phyloP scores from a whole-genome alignment of 1,284 basidiomycete species.

The Trichosporon sp. region DNA sequence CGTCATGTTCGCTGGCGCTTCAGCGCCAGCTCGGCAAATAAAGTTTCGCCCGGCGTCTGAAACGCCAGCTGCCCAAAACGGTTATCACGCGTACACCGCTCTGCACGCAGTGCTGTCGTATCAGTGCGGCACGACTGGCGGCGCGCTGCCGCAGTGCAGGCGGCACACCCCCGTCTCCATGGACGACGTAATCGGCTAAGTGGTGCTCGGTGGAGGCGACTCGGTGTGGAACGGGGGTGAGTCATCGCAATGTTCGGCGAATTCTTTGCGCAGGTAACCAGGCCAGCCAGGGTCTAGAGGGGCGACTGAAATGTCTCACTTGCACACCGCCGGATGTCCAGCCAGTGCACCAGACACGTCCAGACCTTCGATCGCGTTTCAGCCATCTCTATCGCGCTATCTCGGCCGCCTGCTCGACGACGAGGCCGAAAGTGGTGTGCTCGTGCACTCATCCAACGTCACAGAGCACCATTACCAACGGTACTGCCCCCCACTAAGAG shows the following conservation, averaged over 20 bases:
- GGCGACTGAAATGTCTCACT: neutral
- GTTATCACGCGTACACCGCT: neutral
- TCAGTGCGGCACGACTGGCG: too few relatives aligned
- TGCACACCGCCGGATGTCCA: neutral
- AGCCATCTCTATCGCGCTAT: neutral
- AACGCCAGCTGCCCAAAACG: neutral
- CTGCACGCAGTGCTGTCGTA: neutral
- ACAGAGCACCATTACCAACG: neutral
- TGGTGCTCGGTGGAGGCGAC: neutral
- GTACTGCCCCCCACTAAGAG: neutral
- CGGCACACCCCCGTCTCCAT: neutral
- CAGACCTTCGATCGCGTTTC: neutral
- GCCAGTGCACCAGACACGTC: neutral
- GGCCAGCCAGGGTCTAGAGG: neutral
- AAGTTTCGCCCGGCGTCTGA: neutral
- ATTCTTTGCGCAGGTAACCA: neutral
- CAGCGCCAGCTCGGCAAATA: neutral
- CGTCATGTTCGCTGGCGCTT: neutral
- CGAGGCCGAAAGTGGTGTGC: neutral
- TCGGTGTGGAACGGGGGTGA: neutral
- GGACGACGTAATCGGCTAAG: neutral
- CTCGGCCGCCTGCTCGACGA: neutral
- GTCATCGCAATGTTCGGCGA: neutral
- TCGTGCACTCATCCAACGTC: neutral
- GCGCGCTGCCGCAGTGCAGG: too few relatives aligned